Evolutionary conservation across 2,329 filamentous ascomycete species (phyloP).

Genomic region (Ascomycota sp.): DNA sequence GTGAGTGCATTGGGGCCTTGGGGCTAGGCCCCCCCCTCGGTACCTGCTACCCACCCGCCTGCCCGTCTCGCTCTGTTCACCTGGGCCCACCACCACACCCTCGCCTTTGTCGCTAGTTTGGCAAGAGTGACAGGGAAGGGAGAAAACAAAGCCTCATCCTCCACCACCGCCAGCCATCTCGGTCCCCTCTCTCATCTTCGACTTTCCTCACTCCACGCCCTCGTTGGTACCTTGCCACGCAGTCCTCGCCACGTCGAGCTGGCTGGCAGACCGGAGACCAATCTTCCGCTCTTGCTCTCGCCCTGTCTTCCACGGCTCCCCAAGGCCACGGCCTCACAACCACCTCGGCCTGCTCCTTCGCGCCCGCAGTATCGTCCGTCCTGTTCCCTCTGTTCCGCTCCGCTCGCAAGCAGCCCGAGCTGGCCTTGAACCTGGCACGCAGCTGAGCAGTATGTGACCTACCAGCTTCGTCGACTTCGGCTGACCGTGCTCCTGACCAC

Average conservation of each 20-base stretch:
- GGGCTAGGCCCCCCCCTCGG: slow-evolving; percentile 1
- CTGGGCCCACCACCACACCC: too few species aligned
- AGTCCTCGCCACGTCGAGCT: slow-evolving; percentile 17
- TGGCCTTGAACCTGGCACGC: too few species aligned
- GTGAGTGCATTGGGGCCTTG: slow-evolving; percentile 1
- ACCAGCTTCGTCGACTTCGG: too few species aligned
- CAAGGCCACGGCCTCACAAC: slow-evolving; percentile 5
- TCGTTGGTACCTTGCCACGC: too few species aligned
- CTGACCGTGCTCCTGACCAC: too few species aligned
- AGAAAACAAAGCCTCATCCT: slow-evolving; percentile 23
- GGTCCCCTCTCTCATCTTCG: slow-evolving; percentile 7
- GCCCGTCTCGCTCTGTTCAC: slow-evolving; percentile 5
- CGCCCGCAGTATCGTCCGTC: slow-evolving; percentile 1
- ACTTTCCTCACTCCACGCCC: slow-evolving; percentile 17
- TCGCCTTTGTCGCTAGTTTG: slow-evolving; percentile 10
- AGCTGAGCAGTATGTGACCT: too few species aligned
- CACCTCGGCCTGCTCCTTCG: neutral
- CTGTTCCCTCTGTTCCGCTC: too few species aligned
- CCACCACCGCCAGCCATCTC: slow-evolving; percentile 10
- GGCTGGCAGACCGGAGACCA: slow-evolving; percentile 12
- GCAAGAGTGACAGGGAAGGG: slow-evolving; percentile 14
- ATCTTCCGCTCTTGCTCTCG: slow-evolving; percentile 7
- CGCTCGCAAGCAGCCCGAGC: too few species aligned
- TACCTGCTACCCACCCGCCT: slow-evolving; percentile 2
- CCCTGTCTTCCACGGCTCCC: slow-evolving; percentile 11